A percentile compares a stretch with the other conserved stretches of the same genome.
Conservation (phyloP, 2,329 filamentous ascomycete genomes). For the Fusarium abutilonis region DNA sequence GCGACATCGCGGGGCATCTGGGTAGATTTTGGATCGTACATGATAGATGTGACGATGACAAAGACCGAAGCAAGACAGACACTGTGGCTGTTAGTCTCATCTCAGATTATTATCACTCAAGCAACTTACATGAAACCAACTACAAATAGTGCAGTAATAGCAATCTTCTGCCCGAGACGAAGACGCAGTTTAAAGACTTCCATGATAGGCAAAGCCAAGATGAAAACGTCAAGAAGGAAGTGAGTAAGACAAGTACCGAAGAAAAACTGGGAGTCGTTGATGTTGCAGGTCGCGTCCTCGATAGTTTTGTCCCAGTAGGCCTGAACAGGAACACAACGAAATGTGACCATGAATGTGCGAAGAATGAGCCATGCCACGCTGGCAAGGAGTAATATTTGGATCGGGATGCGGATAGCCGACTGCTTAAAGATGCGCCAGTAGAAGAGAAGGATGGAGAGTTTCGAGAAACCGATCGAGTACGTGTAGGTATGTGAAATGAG, state of each 20-base stretch:
- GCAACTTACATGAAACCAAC: slow-evolving; percentile 44
- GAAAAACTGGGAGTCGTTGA: slow-evolving; percentile 48
- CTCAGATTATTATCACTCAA: rapidly evolving
- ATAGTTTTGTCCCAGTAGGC: slow-evolving; percentile 49
- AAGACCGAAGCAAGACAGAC: slow-evolving; percentile 38
- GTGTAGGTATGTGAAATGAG: slow-evolving; percentile 38
- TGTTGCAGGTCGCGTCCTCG: slow-evolving; percentile 43
- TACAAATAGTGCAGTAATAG: slow-evolving; percentile 44
- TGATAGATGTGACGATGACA: slow-evolving; percentile 25
- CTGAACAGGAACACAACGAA: slow-evolving; percentile 50
- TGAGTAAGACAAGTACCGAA: slow-evolving; percentile 49
- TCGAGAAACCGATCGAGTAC: slow-evolving; percentile 44
- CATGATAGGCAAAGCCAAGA: slow-evolving; percentile 46
- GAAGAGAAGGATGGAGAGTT: slow-evolving; percentile 46
- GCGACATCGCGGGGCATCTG: slow-evolving; percentile 38
- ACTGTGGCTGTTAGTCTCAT: slow-evolving; percentile 13
- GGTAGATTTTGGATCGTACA: slow-evolving; percentile 30
- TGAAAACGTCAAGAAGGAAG: slow-evolving; percentile 47
- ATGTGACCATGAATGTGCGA: slow-evolving; percentile 48
- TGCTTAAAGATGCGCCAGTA: slow-evolving; percentile 48
- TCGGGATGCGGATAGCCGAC: slow-evolving; percentile 44
- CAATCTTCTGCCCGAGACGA: slow-evolving; percentile 44
- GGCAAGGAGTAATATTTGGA: slow-evolving; percentile 39
- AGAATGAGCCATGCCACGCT: slow-evolving; percentile 45
- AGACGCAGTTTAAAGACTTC: slow-evolving; percentile 48